Base-by-base conservation (phyloP, 1,284 basidiomycete species). In the Rhodotorula glutinis region DNA sequence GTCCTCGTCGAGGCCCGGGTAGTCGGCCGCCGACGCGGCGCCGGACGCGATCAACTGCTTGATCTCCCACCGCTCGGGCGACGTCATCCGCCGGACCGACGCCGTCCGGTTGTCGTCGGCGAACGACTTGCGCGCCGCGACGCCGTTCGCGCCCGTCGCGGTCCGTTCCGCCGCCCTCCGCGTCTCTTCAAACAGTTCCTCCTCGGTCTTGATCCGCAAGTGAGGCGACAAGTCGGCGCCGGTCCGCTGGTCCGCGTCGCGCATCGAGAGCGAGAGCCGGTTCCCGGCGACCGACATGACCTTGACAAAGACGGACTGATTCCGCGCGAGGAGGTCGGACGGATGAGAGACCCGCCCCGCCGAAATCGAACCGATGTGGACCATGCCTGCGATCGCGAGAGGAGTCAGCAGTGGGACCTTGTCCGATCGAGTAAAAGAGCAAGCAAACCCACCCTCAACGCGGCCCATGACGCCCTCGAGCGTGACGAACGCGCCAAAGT, bases 1-100 rank as follows among this genome's bases (percentile, higher is more conserved):
- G 75, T 96, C 92, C 74, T 98, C 94, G 74, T 97, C 90, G 40
- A 98, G 82, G 67, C 98, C 93, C 4, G 95, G 95, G 77, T 97
- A 98, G 79, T 98, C 96, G 17, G 91, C 88, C 11, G 94, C 89
- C 74, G 89, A 88, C 55, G 97, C 86, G 9, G 88, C 90, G 56
- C 96, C 96, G 51, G 92, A 96, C 0, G 96, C 92, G 69, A 98
- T 97, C 66, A 98, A 86, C 79, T 98, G 96, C 79, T 98, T 97
- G 79, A 98, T 91, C 81, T 99, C 96, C 92, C 95, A 99, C 29
- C 96, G 86, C 79, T 99, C 96, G 0, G 96, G 96, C 33, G 91
- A 94, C 1, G 95, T 95, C 63, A 98, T 81, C 23, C 96, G 86
- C 78, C 95, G 95, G 2, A 92, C 91, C 23, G 89, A 90, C 29